Conservation (phyloP, 805 yeast species). For the Cyberlindnera nakhonratchasimensis region DNA sequence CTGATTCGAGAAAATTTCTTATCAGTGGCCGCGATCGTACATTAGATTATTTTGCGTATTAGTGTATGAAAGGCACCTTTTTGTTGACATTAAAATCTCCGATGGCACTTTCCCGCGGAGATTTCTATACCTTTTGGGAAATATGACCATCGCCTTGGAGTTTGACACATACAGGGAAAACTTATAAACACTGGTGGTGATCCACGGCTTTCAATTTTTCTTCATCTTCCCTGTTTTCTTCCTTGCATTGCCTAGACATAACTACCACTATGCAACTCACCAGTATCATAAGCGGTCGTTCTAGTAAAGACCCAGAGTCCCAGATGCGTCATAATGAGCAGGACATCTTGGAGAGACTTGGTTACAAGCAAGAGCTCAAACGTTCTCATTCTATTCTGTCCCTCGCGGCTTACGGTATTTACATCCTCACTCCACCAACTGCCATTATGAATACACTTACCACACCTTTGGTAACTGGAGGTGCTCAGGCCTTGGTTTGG, state of each 20-base stretch:
- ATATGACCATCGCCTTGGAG: background rate
- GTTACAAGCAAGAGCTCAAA: slow-evolving; percentile 28
- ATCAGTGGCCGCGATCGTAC: background rate
- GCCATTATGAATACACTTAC: slow-evolving; percentile 28
- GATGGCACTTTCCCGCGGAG: slow-evolving; percentile 4
- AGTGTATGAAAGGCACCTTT: too few species aligned
- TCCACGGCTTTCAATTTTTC: too few species aligned
- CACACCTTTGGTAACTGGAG: slow-evolving; percentile 25
- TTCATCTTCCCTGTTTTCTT: background rate
- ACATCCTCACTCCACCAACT: slow-evolving; percentile 26
- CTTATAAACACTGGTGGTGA: background rate
- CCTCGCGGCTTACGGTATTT: slow-evolving; percentile 26
- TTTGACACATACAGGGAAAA: slow-evolving; percentile 1
- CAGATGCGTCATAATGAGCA: slow-evolving; percentile 8
- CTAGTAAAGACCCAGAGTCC: slow-evolving; percentile 14
- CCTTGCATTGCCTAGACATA: too few species aligned
- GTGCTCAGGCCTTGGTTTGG: slow-evolving; percentile 29
- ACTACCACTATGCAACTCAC: background rate
- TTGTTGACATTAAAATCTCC: background rate
- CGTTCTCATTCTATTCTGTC: slow-evolving; percentile 26
- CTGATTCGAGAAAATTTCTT: background rate
- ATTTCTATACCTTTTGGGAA: slow-evolving; percentile 1
- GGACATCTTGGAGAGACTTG: slow-evolving; percentile 22
- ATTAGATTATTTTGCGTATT: too few species aligned
- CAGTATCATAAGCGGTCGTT: slow-evolving; percentile 2